phyloP scores from a whole-genome alignment of 1,139 yeast genomes.

The Blastobotrys proliferans region DNA sequence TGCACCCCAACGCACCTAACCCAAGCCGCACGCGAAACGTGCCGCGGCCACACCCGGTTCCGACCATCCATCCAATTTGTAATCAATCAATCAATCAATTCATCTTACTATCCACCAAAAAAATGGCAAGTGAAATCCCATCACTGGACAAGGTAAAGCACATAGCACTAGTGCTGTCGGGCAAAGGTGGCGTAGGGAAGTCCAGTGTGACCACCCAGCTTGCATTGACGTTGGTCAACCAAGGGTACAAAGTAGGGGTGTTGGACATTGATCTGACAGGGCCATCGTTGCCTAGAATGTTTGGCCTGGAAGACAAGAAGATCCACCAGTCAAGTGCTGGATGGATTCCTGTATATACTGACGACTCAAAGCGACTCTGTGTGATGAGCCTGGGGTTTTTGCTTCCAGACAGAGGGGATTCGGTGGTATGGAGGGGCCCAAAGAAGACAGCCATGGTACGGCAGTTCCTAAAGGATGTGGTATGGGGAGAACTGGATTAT shows the following conservation, averaged over 20 bases:
- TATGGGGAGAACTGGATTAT: constrained; percentile 83
- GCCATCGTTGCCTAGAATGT: constrained; percentile 94
- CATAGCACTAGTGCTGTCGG: constrained; percentile 76
- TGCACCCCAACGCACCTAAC: background rate
- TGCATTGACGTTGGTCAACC: constrained; percentile 67
- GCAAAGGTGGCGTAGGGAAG: constrained; percentile 98
- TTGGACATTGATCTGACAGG: constrained; percentile 95
- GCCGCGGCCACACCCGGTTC: background rate
- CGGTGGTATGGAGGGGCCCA: constrained; percentile 98
- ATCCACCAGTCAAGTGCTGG: constrained; percentile 80
- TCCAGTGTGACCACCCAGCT: constrained; percentile 93
- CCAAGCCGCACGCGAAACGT: too few species aligned
- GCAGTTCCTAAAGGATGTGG: constrained; percentile 85
- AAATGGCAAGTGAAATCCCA: constrained; percentile 19
- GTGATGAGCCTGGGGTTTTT: constrained; percentile 92
- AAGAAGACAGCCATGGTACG: constrained; percentile 97
- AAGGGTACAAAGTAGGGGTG: constrained; percentile 82
- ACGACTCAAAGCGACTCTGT: constrained; percentile 35
- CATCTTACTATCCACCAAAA: background rate
- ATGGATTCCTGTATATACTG: constrained; percentile 81
- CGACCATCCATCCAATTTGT: background rate
- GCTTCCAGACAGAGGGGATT: constrained; percentile 74
- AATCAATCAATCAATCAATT: background rate
- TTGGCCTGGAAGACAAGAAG: constrained; percentile 77
- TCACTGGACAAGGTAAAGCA: constrained; percentile 66